Evolutionary conservation across 495 filamentous ascomycete genomes (phyloP), one percentile per base, ranked within the genome.

Genomic region (Penicillium roqueforti): DNA sequence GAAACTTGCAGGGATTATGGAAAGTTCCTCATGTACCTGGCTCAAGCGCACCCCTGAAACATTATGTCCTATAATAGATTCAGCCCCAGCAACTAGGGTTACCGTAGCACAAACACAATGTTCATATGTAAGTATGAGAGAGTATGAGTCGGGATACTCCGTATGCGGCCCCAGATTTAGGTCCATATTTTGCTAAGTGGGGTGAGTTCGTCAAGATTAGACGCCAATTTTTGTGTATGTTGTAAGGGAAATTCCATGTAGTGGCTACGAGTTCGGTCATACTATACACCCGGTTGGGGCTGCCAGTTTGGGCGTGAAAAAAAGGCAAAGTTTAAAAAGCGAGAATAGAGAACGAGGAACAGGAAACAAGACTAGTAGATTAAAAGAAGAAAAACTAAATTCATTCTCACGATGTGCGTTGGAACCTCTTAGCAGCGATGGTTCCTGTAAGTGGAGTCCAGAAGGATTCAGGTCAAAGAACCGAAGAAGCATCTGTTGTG

Each of bases 121-220:
- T 43, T 42, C 14, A 22, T 23, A 11, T 31, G 13, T 31, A 31
- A 3, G 28, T 9, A 29, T 9, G 9, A 29, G 7, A 3, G 6
- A 8, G 28, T 31, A 57, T 36, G 37, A 31, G 28, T 38, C 56
- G 57, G 55, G 60, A 60, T 55, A n/a, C n/a, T n/a, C n/a, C n/a
- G n/a, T n/a, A 55, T 64, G 61, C 63, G 63, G 63, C 63, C 63
- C 63, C 63, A 66, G 63, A 59, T 66, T 66, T 37, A 49, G 60
- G 59, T 61, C 61, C 63, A 63, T 66, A 16, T 36, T 36, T 36
- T 36, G 2, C 18, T 32, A 47, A 47, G 60, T 63, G 63, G 63
- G 58, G 63, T 39, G 13, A n/a, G 28, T 11, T 29, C 28, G 28
- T 31, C 9, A 4, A 31, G 28, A 10, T 10, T 31, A 11, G 28